Evolutionary conservation across 164 flowering plant genomes (phyloP).

Genomic region (Tetrastigma voinierianum): DNA sequence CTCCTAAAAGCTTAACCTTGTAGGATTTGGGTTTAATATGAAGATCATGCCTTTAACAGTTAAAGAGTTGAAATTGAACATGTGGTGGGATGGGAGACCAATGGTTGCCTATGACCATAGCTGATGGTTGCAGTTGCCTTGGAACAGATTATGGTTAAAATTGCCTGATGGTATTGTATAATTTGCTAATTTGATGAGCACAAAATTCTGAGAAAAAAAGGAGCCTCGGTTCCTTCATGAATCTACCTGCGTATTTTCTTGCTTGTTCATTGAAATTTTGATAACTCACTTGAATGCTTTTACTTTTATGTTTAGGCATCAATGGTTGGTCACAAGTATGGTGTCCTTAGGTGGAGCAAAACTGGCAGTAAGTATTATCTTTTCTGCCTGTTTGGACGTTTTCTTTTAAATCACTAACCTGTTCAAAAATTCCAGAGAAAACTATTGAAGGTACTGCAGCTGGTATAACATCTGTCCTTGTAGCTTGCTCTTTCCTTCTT

Average conservation of each 20-base stretch:
- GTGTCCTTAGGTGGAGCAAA: constrained; percentile 97
- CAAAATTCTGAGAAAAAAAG: neutral
- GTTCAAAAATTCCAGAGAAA: constrained; percentile 51
- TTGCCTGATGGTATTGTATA: too few species aligned
- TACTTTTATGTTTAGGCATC: constrained; percentile 63
- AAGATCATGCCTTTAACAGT: neutral
- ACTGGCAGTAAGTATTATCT: constrained; percentile 72
- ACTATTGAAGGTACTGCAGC: constrained; percentile 99
- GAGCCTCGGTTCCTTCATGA: neutral
- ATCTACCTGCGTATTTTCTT: neutral
- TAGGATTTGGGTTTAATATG: too few species aligned
- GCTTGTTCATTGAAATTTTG: neutral
- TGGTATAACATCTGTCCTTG: constrained; percentile 92
- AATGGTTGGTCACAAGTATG: constrained; percentile 95
- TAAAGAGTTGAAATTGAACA: neutral
- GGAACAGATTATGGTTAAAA: too few species aligned
- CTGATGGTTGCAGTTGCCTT: too few species aligned
- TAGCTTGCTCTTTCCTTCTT: constrained; percentile 77
- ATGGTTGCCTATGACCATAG: too few species aligned
- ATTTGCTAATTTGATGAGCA: too few species aligned
- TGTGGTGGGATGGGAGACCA: neutral
- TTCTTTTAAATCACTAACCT: neutral
- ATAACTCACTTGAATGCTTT: neutral
- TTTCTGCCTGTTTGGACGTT: neutral
- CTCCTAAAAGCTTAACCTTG: too few species aligned